phyloP scores from a whole-genome alignment of 257 asterid species.

The Gentiana straminea region DNA sequence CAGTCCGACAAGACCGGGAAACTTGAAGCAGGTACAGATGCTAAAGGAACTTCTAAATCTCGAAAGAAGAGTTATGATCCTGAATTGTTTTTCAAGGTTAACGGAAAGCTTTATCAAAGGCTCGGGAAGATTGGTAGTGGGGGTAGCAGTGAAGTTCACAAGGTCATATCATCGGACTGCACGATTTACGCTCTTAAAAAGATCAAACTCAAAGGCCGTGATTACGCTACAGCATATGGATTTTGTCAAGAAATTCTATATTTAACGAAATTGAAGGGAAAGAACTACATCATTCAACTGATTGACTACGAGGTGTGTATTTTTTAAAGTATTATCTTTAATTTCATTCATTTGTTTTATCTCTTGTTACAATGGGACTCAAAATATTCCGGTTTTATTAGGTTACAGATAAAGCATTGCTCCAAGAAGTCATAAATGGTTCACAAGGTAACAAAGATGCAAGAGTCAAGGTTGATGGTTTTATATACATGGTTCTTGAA shows the following conservation, averaged over 20 bases:
- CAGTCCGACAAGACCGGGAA: slow-evolving; percentile 51
- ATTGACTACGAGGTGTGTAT: slow-evolving; percentile 78
- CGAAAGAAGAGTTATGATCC: slow-evolving; percentile 77
- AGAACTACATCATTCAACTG: slow-evolving; percentile 80
- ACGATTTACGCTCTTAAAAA: slow-evolving; percentile 81
- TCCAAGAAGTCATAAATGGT: slow-evolving; percentile 74
- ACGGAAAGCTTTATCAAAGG: slow-evolving; percentile 89
- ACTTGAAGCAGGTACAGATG: slow-evolving; percentile 42
- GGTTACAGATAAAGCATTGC: slow-evolving; percentile 92
- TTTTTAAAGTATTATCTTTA: slow-evolving; percentile 8
- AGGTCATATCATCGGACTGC: slow-evolving; percentile 93
- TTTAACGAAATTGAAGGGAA: slow-evolving; percentile 71
- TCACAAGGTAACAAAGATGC: slow-evolving; percentile 67
- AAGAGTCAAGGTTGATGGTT: slow-evolving; percentile 80
- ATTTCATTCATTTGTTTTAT: too few species aligned
- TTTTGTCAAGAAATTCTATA: slow-evolving; percentile 94
- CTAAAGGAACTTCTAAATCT: slow-evolving; percentile 57
- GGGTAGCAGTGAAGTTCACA: slow-evolving; percentile 99
- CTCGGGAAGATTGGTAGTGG: slow-evolving; percentile 99
- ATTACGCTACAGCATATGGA: slow-evolving; percentile 91
- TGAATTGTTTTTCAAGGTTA: slow-evolving; percentile 86
- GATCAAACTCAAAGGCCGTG: slow-evolving; percentile 97
- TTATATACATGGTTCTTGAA: slow-evolving; percentile 91
- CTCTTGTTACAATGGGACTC: too few species aligned
- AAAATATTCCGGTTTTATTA: slow-evolving; percentile 15